Evolutionary conservation across 805 yeast genomes (phyloP).

Genomic region (Kodamaea laetipori): DNA sequence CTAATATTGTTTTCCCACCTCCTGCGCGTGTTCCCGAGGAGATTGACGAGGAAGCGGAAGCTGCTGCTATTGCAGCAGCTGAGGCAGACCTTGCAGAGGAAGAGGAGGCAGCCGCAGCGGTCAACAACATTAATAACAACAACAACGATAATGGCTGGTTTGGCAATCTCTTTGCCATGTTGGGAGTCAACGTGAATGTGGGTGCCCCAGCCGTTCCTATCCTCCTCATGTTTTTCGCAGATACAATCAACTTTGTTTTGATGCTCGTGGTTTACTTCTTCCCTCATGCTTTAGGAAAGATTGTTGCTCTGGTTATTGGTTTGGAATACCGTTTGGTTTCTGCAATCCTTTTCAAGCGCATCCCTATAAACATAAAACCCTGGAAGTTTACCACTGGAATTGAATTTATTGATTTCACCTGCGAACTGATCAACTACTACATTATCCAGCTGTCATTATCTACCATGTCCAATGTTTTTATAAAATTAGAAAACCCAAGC

Average conservation of each 20-base stretch:
- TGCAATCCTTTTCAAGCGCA: background rate
- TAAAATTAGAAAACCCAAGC: constrained; percentile 18
- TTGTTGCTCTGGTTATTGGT: constrained; percentile 19
- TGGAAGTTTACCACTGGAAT: background rate
- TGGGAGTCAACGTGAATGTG: constrained; percentile 36
- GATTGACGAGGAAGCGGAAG: constrained; percentile 1
- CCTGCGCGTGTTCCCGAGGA: background rate
- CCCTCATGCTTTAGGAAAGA: constrained; percentile 50
- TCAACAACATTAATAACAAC: background rate
- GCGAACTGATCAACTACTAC: constrained; percentile 7
- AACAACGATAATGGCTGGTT: constrained; percentile 4
- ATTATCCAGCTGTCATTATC: background rate
- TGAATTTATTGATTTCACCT: background rate
- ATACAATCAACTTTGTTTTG: constrained; percentile 36
- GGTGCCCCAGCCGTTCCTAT: constrained; percentile 14
- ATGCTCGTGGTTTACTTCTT: constrained; percentile 46
- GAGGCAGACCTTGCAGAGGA: background rate
- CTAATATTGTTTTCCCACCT: background rate
- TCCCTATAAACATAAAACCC: background rate
- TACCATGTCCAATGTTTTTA: background rate
- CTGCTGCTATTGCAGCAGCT: background rate
- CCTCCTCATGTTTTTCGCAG: constrained; percentile 33
- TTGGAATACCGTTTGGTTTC: background rate
- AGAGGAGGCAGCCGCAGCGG: background rate
- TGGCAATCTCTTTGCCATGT: constrained; percentile 32